Conservation (phyloP, 2,329 filamentous ascomycete species). For the Chrysosporium queenslandicum region DNA sequence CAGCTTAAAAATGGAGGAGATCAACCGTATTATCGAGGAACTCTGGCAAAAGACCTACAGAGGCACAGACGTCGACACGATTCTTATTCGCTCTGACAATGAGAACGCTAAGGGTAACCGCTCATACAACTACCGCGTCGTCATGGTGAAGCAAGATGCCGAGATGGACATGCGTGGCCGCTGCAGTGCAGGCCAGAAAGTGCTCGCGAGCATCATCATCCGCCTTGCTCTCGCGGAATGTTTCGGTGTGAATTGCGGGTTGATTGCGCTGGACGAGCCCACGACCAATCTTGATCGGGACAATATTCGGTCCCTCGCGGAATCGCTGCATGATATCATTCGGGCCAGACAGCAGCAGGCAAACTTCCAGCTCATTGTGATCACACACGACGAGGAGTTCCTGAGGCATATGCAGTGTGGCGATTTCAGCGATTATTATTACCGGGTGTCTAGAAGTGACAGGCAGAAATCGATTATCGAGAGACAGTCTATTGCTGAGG, state of each 20-base stretch:
- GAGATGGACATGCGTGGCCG: constrained; percentile 99
- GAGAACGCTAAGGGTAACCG: constrained; percentile 65
- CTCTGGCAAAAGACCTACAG: constrained; percentile 97
- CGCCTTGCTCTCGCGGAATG: constrained; percentile 91
- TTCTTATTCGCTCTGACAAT: constrained; percentile 85
- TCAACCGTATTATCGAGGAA: constrained; percentile 88
- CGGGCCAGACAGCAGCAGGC: constrained; percentile 68
- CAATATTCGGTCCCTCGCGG: constrained; percentile 83
- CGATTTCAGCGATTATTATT: constrained; percentile 89
- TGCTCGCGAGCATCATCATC: constrained; percentile 94
- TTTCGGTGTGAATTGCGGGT: constrained; percentile 88
- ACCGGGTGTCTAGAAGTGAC: constrained; percentile 70
- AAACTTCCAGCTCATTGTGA: constrained; percentile 97
- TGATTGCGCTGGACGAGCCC: constrained; percentile 94
- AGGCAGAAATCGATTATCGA: constrained; percentile 82
- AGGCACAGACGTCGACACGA: constrained; percentile 93
- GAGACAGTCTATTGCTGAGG: constrained; percentile 46
- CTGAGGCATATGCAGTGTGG: constrained; percentile 83
- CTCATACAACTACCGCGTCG: constrained; percentile 92
- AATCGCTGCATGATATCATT: constrained; percentile 80
- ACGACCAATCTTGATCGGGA: constrained; percentile 93
- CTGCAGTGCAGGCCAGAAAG: constrained; percentile 92
- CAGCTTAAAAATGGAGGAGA: constrained; percentile 93
- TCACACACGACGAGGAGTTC: constrained; percentile 98
- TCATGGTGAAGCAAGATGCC: constrained; percentile 93